A percentile compares a stretch with the other conserved stretches of the same genome.
phyloP scores from a whole-genome alignment of 169 alveolate genomes.

The Cryptosporidium parvum region DNA sequence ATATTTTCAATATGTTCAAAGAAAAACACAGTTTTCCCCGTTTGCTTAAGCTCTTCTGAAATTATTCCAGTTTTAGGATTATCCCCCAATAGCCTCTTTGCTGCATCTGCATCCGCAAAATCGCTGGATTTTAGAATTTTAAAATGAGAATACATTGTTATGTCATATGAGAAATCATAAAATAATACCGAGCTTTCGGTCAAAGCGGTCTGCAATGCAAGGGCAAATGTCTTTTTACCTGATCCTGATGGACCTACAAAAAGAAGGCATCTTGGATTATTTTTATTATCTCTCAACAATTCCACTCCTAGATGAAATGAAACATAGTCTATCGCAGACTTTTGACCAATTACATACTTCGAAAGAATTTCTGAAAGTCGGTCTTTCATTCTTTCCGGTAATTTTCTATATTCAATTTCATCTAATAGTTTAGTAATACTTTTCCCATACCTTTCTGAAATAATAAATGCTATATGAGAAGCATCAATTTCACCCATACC shows the following conservation, averaged over 20 bases:
- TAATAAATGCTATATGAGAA: conserved; percentile 44
- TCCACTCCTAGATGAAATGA: conserved; percentile 12
- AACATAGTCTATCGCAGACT: conserved; percentile 8
- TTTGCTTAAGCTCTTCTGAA: neutral
- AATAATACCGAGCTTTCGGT: neutral
- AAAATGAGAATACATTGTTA: neutral
- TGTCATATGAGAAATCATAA: neutral
- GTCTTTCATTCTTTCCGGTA: conserved; percentile 1
- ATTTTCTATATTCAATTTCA: conserved; percentile 39
- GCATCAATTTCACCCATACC: conserved; percentile 62
- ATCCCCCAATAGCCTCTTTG: conserved; percentile 9
- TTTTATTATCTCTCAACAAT: neutral
- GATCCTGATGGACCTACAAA: conserved; percentile 38
- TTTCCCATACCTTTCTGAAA: conserved; percentile 23
- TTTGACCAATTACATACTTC: conserved; percentile 36
- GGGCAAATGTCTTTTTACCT: conserved; percentile 34
- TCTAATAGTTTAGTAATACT: neutral
- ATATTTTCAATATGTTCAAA: conserved; percentile 11
- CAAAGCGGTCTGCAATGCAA: conserved; percentile 7
- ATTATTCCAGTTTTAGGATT: conserved; percentile 10
- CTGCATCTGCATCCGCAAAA: conserved; percentile 7
- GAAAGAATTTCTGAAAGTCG: conserved; percentile 20
- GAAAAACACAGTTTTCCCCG: neutral
- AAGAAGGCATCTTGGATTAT: conserved; percentile 12
- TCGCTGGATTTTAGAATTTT: conserved; percentile 5